Base-by-base conservation (phyloP, 2,329 filamentous ascomycete species). In the Penicillium janthinellum region DNA sequence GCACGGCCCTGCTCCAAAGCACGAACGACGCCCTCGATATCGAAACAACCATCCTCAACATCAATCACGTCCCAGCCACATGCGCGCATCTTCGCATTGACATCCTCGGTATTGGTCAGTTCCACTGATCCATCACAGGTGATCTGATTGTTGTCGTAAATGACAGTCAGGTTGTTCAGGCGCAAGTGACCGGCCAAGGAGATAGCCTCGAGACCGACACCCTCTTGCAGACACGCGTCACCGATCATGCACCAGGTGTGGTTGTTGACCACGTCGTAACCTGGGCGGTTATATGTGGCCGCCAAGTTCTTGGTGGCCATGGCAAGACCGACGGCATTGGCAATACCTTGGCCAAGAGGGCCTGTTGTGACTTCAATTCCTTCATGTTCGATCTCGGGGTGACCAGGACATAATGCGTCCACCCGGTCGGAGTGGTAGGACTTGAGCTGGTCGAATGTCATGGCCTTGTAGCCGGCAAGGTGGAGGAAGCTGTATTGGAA, bases 331-430 rank as follows among this genome's bases (percentile, higher is more conserved):
- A 87, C 84, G 0, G 84, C 83, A 62, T 87, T 87, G 20, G 84
- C 82, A n/a, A 87, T 76, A 12, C 84, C 85, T 64, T 87, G 84
- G 0, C 85, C 84, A 0, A 87, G 73, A 3, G 84, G 84, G 0
- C 84, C 84, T 0, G 85, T 87, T 0, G 84, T 86, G 4, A 87
- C 82, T 71, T 87, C 83, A 56, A 86, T 79, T 6, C 83, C 83
- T 37, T 83, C 78, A 60, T 83, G 75, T 65, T 87, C 83, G 56
- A 86, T 85, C 69, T 87, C 83, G 0, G 84, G 84, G 66, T 82
- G 73, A 1, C 69, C 71, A 5, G 71, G 71, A 22, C 71, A 74
- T 1, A 73, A 61, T 20, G 70, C 65, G 37, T 72, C 70, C 1
- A 65, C 60, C 4, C 70, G 65, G 31, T 72, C 67, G 7, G 68